Percentiles rank a stretch among this genome's conserved stretches.
Evolutionary conservation across 805 yeast species (phyloP).

Genomic region (Wickerhamomyces canadensis): DNA sequence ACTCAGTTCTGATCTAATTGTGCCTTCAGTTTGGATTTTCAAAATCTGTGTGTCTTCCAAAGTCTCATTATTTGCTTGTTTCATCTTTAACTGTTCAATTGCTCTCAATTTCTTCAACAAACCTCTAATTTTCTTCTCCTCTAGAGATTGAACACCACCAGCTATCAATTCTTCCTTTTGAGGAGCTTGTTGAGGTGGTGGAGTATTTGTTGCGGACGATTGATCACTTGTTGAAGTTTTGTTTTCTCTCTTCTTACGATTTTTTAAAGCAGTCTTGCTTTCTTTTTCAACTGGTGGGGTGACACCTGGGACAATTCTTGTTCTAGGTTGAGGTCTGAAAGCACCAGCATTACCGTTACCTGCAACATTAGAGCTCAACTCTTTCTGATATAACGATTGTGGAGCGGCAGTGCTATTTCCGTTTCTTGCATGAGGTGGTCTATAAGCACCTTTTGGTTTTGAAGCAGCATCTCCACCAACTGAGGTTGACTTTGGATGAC

Average conservation of each 20-base stretch:
- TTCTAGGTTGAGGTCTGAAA: constrained; percentile 29
- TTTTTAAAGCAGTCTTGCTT: constrained; percentile 63
- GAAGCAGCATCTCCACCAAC: constrained; percentile 27
- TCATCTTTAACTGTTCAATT: constrained; percentile 83
- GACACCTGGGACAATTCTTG: constrained; percentile 54
- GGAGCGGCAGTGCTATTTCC: constrained; percentile 27
- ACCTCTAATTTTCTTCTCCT: constrained; percentile 89
- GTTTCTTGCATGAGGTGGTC: constrained; percentile 92
- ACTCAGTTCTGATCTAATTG: constrained; percentile 68
- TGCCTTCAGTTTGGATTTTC: constrained; percentile 82
- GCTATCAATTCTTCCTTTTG: constrained; percentile 36
- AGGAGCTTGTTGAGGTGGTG: constrained; percentile 5
- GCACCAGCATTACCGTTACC: constrained; percentile 12
- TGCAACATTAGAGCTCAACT: constrained; percentile 30
- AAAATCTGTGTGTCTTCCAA: constrained; percentile 90
- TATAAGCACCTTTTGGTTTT: constrained; percentile 83
- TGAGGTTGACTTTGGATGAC: constrained; percentile 30
- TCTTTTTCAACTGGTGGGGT: constrained; percentile 40
- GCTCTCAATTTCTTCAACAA: constrained; percentile 91
- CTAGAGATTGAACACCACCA: constrained; percentile 65
- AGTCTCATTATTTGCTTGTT: constrained; percentile 76
- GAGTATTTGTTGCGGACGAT: no score
- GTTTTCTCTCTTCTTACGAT: constrained; percentile 69
- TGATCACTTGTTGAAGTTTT: constrained; percentile 14
- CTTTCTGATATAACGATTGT: constrained; percentile 56